Evolutionary conservation across 768 basidiomycete genomes (phyloP), one percentile per base, ranked within the genome.

Genomic region (Dioszegia hungarica): DNA sequence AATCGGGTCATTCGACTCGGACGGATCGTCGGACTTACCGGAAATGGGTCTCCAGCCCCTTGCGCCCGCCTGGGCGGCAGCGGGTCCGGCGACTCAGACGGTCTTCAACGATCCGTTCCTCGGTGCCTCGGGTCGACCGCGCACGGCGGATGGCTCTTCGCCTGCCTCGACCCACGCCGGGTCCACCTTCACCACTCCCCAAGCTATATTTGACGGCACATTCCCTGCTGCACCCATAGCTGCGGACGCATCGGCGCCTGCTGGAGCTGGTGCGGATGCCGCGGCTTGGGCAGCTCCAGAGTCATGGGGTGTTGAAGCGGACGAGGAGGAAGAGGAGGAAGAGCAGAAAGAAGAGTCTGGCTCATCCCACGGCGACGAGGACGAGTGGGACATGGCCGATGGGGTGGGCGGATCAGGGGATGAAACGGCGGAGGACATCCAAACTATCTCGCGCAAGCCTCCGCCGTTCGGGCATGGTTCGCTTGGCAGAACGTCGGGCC

Each of bases 201-300:
- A 24, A 15, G 11, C 52, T 3, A 36, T n/a, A 8, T 28, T 19
- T 3, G 54, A 60, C 11, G 20, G 24, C 3, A 33, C 31, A 15
- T 34, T 57, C 20, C 20, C 48, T 17, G 19, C 25, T 29, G 14
- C 36, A 28, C 54, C 36, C 15, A 28, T 24, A 15, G 48, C 41
- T 50, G 46, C 40, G 27, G 40, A 54, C 11, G 36, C 53, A 19
- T 29, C 59, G 4, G 51, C 54, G 28, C 19, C 49, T 11, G 49
- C 52, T 15, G n/a, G 33, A 10, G n/a, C 37, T 22, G 20, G 56
- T 20, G 79, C 43, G 80, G 81, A 69, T 27, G 79, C 43, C 80
- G 81, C 70, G 77, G 79, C 49, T 60, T 80, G 64, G 80, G 80
- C 56, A 75, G 79, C 79, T 8, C 79, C 79, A 1, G 79, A 80